Conservation (phyloP, 345 rosid species). For the Linum lewisii region DNA sequence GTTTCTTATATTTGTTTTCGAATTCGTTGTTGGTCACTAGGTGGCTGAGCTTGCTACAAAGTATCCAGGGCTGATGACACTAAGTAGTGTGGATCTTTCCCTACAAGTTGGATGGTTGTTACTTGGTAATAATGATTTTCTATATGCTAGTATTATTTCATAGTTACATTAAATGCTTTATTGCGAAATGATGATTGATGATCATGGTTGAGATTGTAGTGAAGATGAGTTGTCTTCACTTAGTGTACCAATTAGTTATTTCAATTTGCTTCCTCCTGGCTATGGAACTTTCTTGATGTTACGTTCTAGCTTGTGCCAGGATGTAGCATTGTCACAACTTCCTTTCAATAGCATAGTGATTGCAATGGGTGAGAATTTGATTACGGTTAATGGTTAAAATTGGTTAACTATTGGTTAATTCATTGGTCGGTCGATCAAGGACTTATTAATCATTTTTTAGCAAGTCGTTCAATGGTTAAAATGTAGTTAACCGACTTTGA, state of each 20-base stretch:
- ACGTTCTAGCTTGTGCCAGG: too few relatives aligned
- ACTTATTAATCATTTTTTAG: too few relatives aligned
- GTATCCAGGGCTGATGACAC: slow-evolving; percentile 36
- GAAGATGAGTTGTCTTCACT: neutral
- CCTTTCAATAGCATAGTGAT: too few relatives aligned
- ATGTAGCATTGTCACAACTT: too few relatives aligned
- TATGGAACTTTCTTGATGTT: too few relatives aligned
- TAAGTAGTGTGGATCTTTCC: slow-evolving; percentile 69
- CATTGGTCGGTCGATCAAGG: too few relatives aligned
- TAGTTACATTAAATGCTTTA: neutral
- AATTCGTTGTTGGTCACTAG: slow-evolving; percentile 19
- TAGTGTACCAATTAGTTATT: neutral
- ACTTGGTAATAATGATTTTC: slow-evolving; percentile 48
- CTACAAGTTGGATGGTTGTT: slow-evolving; percentile 93
- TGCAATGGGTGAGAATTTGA: too few relatives aligned
- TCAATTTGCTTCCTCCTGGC: too few relatives aligned
- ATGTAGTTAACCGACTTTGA: too few relatives aligned
- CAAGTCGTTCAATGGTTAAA: too few relatives aligned
- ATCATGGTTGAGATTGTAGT: neutral
- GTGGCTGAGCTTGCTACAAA: slow-evolving; percentile 35
- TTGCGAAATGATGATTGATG: neutral
- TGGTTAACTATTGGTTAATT: too few relatives aligned
- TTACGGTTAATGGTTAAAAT: too few relatives aligned
- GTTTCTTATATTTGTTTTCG: neutral
- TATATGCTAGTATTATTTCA: neutral